Percentiles rank a stretch among this genome's conserved stretches.
These are phyloP conservation scores for Coemansia sp. DNA, from an alignment of 192 early-diverging fungal genomes.

Conservation along the genomic window DNA sequence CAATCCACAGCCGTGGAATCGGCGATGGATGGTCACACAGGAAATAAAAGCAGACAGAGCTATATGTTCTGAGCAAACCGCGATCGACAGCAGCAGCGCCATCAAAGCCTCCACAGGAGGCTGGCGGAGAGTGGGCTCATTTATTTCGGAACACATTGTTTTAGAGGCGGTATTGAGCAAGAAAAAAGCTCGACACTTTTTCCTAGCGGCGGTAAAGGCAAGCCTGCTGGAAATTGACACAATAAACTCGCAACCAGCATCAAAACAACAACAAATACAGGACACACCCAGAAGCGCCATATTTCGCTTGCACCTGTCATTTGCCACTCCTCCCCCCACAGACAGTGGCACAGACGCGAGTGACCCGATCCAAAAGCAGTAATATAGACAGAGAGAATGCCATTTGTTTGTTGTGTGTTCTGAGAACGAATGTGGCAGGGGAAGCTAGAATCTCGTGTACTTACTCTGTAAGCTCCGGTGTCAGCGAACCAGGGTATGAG, in stretches of 20 bases:
- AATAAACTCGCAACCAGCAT: neutral
- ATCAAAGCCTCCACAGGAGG: neutral
- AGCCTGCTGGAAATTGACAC: slow-evolving; percentile 5
- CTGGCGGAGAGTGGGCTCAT: neutral
- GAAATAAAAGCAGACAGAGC: neutral
- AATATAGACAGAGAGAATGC: neutral
- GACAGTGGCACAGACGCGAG: slow-evolving; percentile 1
- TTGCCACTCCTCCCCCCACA: neutral
- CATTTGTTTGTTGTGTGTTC: neutral
- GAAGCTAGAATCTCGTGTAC: neutral
- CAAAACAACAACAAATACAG: slow-evolving; percentile 4
- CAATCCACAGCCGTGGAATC: slow-evolving; percentile 12
- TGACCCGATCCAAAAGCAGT: slow-evolving; percentile 9
- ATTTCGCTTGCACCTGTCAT: slow-evolving; percentile 3
- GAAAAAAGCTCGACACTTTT: neutral
- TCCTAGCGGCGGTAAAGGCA: neutral
- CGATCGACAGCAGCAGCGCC: slow-evolving; percentile 7
- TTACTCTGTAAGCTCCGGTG: neutral
- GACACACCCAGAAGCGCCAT: neutral
- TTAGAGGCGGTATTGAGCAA: neutral
- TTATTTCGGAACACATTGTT: neutral
- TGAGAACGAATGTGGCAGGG: neutral
- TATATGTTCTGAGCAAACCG: neutral
- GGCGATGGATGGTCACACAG: slow-evolving; percentile 3
- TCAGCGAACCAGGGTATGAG: neutral